Evolutionary conservation across 1,284 basidiomycete genomes (phyloP).

Genomic region (Sporisorium sorghi): DNA sequence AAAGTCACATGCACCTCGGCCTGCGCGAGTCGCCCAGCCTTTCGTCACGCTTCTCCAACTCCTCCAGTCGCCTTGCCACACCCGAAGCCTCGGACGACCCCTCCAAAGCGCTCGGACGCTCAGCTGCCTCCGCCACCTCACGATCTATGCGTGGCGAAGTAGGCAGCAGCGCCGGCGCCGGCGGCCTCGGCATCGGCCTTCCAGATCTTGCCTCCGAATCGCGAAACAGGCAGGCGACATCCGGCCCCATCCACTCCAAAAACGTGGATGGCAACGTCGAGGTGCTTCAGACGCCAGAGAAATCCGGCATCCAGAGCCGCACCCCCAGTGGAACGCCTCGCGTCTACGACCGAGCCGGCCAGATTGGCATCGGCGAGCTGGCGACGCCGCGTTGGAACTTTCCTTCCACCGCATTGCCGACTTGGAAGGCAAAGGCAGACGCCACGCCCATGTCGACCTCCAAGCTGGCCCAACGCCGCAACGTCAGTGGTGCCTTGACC

Average conservation of each 20-base stretch:
- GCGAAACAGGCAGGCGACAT: conserved; percentile 8
- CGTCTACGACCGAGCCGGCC: conserved; percentile 80
- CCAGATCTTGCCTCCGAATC: conserved; percentile 27
- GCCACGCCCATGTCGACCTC: conserved; percentile 26
- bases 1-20: conserved; percentile 38
- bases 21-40: conserved; percentile 45
- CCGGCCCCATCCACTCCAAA: neutral
- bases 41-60: conserved; percentile 56
- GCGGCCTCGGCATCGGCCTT: conserved; percentile 55
- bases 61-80: conserved; percentile 50
- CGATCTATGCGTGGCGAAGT: conserved; percentile 12
- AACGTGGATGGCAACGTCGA: conserved; percentile 7
- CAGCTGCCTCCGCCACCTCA: conserved; percentile 11
- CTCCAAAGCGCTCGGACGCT: conserved; percentile 28
- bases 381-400: conserved; percentile 89
- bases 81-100: conserved; percentile 37
- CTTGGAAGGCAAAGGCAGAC: conserved; percentile 20
- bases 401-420: conserved; percentile 27
- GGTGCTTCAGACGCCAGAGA: conserved; percentile 49
- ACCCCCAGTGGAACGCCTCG: conserved; percentile 34
- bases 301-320: conserved; percentile 26
- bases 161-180: neutral
- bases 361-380: conserved; percentile 96
- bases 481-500: conserved; percentile 39
- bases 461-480: conserved; percentile 31